Conservation (phyloP, 495 filamentous ascomycete species). For the Cudoniella acicularis region DNA sequence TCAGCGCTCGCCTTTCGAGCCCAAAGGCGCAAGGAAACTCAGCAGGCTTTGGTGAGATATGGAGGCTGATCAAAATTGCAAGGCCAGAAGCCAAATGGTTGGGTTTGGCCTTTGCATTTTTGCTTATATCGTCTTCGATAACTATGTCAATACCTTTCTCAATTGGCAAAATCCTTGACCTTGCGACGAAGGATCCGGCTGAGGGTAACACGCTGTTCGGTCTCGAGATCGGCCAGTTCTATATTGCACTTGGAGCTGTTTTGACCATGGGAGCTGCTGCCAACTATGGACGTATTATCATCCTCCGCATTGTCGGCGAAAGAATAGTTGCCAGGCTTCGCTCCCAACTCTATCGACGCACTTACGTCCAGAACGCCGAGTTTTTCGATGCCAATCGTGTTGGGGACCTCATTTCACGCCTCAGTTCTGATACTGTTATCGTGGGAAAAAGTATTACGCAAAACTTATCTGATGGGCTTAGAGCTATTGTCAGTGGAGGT, state of each 20-base stretch:
- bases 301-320: conserved; percentile 93
- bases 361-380: conserved; percentile 92
- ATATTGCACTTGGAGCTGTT: conserved; percentile 65
- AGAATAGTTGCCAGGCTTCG: conserved; percentile 86
- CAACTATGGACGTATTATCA: conserved; percentile 91
- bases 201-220: conserved; percentile 65
- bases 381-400: conserved; percentile 98
- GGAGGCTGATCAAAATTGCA: conserved; percentile 86
- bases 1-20: conserved; percentile 80
- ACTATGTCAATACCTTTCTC: conserved; percentile 95
- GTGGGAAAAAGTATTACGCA: conserved; percentile 98
- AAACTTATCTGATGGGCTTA: conserved; percentile 90
- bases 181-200: conserved; percentile 59
- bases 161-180: conserved; percentile 91
- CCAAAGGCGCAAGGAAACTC: conserved; percentile 62
- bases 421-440: conserved; percentile 94
- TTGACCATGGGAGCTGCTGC: conserved; percentile 72
- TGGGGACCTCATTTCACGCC: conserved; percentile 89
- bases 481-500: conserved; percentile 79
- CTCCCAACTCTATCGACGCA: conserved; percentile 84
- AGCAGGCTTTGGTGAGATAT: conserved; percentile 69
- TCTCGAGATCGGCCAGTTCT: conserved; percentile 70
- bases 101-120: conserved; percentile 72
- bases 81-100: conserved; percentile 77
- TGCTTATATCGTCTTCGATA: conserved; percentile 82